Evolutionary conservation across 2,329 filamentous ascomycete genomes (phyloP).

Genomic region (Cadophora luteo-olivacea): DNA sequence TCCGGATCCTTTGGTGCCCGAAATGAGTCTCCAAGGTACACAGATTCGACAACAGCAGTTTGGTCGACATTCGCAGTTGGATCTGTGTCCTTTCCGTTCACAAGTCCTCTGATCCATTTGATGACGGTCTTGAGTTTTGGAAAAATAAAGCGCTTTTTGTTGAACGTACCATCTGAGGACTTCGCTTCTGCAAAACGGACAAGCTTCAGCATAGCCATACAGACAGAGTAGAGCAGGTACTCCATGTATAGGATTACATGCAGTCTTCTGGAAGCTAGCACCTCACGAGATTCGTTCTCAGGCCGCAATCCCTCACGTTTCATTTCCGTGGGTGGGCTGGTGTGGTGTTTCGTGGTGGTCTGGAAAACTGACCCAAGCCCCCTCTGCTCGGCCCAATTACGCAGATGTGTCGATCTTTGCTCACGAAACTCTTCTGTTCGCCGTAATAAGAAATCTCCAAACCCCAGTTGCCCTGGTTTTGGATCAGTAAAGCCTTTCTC

Average conservation of each 20-base stretch:
- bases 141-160: slow-evolving; percentile 63
- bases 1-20: slow-evolving; percentile 64
- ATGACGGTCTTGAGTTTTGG: slow-evolving; percentile 65
- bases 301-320: slow-evolving; percentile 56
- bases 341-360: slow-evolving; percentile 16
- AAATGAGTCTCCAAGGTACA: slow-evolving; percentile 60
- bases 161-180: slow-evolving; percentile 65
- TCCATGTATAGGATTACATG: slow-evolving; percentile 74
- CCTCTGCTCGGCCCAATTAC: slow-evolving; percentile 53
- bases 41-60: slow-evolving; percentile 53
- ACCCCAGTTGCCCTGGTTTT: slow-evolving; percentile 60
- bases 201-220: slow-evolving; percentile 64
- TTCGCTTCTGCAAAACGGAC: slow-evolving; percentile 69
- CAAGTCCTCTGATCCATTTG: slow-evolving; percentile 65
- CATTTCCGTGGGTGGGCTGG: slow-evolving; percentile 25
- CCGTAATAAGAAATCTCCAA: slow-evolving; percentile 51
- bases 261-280: slow-evolving; percentile 55
- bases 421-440: slow-evolving; percentile 60
- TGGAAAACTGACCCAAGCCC: slow-evolving; percentile 42
- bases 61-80: slow-evolving; percentile 54
- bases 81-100: slow-evolving; percentile 58
- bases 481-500: slow-evolving; percentile 57
- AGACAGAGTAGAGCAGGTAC: slow-evolving; percentile 64
- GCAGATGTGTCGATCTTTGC: slow-evolving; percentile 55
- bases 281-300: slow-evolving; percentile 31